Base-by-base conservation (phyloP, 2,329 filamentous ascomycete genomes). In the Colletotrichum endophyticum region DNA sequence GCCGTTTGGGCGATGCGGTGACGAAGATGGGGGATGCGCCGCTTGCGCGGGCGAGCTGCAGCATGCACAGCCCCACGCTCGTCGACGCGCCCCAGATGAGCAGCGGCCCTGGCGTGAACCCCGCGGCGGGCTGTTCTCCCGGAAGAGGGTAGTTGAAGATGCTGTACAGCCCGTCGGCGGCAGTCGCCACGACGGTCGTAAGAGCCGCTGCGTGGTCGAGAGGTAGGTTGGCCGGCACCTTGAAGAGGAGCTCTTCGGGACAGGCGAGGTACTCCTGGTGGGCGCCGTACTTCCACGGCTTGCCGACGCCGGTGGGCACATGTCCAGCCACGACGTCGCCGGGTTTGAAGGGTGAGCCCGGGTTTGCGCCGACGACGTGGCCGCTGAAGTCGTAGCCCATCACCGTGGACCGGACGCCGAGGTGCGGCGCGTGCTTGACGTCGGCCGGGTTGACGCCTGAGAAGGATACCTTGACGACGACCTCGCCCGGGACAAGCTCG, bases 81-180 rank as follows among this genome's bases (percentile, higher is more conserved):
- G 81, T 81, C 6, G 80, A 81, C 9, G 83, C 85, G n/a, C 84
- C 85, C 85, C 85, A 86, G 59, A 86, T 80, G 19, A 86, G 73
- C 8, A 85, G 8, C 2, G 80, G 79, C 8, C 81, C 75, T 2
- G 72, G 72, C 8, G 72, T 75, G 8, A 77, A 63, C 16, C 27
- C 70, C 5, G 3, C 27, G 11, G 75, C 34, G 3, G 77, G n/a
- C 12, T 66, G 61, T 6, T 73, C 72, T 4, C 57, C 66, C 0
- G 79, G 77, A 2, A 77, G 70, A 6, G 68, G 74, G 16, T 78
- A 70, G 1, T 77, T 77, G 8, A 81, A 74, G 27, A 78, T 64
- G 44, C 80, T 79, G 69, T 78, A 78, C 6, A 81, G 64, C 7
- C 69, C 79, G 34, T 81, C 79, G 2, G 80, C 78, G 7, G 80